phyloP scores from a whole-genome alignment of 768 basidiomycete genomes.

The Naganishia vaughanmartiniae region DNA sequence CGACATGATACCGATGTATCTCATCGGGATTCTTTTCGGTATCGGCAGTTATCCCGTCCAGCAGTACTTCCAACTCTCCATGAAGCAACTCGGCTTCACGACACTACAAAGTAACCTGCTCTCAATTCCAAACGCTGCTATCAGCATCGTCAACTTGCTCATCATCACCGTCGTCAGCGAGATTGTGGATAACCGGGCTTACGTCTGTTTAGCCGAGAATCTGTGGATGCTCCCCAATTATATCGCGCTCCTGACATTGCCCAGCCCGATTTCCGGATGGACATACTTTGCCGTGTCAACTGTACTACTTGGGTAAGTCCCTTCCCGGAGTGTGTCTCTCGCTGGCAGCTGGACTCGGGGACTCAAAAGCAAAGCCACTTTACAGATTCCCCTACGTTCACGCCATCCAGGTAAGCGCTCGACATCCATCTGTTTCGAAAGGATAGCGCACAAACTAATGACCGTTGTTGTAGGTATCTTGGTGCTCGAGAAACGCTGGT shows the following conservation, averaged over 20 bases:
- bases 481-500: slow-evolving; percentile 47
- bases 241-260: slow-evolving; percentile 41
- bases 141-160: slow-evolving; percentile 47
- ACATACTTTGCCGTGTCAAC: slow-evolving; percentile 48
- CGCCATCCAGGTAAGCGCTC: slow-evolving; percentile 40
- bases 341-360: background rate
- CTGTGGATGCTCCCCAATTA: slow-evolving; percentile 49
- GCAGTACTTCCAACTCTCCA: slow-evolving; percentile 46
- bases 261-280: slow-evolving; percentile 34
- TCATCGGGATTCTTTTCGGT: slow-evolving; percentile 49
- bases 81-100: slow-evolving; percentile 47
- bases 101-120: slow-evolving; percentile 50
- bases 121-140: slow-evolving; percentile 42
- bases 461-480: slow-evolving; percentile 37
- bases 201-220: slow-evolving; percentile 39
- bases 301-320: slow-evolving; percentile 38
- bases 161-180: slow-evolving; percentile 36
- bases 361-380: background rate
- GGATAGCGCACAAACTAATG: background rate
- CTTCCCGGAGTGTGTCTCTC: background rate
- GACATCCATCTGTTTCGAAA: background rate
- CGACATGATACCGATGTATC: slow-evolving; percentile 49
- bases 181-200: slow-evolving; percentile 33
- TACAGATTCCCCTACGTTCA: slow-evolving; percentile 36
- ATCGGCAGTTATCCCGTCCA: slow-evolving; percentile 42